These are phyloP conservation scores for Olyra latifolia DNA, from an alignment of 176 grass and related monocot species.

Conservation along the genomic window DNA sequence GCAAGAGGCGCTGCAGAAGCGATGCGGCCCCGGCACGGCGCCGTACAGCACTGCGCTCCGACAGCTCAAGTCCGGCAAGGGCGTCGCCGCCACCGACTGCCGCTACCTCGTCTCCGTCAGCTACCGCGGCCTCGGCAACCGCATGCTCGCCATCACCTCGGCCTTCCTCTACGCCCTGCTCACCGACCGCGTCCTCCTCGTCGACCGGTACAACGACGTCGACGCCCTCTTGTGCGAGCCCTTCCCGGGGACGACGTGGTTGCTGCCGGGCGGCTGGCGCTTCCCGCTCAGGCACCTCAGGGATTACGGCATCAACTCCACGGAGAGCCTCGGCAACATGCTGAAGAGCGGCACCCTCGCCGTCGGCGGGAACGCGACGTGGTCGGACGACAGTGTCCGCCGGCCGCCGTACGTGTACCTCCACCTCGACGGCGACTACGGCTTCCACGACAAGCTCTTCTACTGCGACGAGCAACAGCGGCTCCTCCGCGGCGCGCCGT, in stretches of 20 bases:
- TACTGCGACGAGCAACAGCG: slow-evolving; percentile 53
- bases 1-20: slow-evolving; percentile 65
- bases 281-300: slow-evolving; percentile 33
- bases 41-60: slow-evolving; percentile 39
- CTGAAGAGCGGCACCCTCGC: slow-evolving; percentile 29
- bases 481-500: slow-evolving; percentile 28
- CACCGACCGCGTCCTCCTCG: slow-evolving; percentile 35
- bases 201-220: slow-evolving; percentile 38
- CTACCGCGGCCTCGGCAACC: slow-evolving; percentile 70
- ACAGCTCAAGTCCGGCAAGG: slow-evolving; percentile 34
- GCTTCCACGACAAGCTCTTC: slow-evolving; percentile 55
- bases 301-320: slow-evolving; percentile 1
- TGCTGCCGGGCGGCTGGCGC: slow-evolving; percentile 31
- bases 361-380: not conserved
- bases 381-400: not conserved
- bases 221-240: slow-evolving; percentile 70
- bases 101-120: slow-evolving; percentile 65
- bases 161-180: too few relatives aligned
- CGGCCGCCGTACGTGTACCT: slow-evolving; percentile 52
- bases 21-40: slow-evolving; percentile 63
- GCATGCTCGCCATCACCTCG: slow-evolving; percentile 53
- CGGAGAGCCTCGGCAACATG: slow-evolving; percentile 57
- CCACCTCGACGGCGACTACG: slow-evolving; percentile 51
- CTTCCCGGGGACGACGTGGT: slow-evolving; percentile 68
- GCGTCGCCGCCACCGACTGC: slow-evolving; percentile 18